Percentiles rank a stretch among this genome's conserved stretches.
phyloP scores from a whole-genome alignment of 1,284 basidiomycete genomes.

The Papiliotrema fonsecae region DNA sequence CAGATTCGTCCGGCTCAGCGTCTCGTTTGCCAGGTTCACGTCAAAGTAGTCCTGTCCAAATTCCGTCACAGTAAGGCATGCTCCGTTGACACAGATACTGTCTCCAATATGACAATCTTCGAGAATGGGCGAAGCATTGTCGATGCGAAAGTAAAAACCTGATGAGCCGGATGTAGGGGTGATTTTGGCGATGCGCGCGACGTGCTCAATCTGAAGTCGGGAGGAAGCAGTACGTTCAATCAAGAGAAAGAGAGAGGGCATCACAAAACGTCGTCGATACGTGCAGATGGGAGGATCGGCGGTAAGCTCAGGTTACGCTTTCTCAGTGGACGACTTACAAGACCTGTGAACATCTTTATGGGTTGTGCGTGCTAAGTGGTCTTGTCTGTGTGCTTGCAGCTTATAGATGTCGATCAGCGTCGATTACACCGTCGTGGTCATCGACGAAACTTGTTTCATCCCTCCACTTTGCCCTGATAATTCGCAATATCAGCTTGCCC shows the following conservation, averaged over 20 bases:
- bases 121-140: conserved; percentile 67
- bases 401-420: too few relatives aligned
- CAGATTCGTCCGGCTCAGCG: conserved; percentile 82
- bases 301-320: not conserved
- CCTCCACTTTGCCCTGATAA: too few relatives aligned
- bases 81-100: conserved; percentile 82
- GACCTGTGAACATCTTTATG: conserved; percentile 45
- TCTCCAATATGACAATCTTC: conserved; percentile 91
- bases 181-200: conserved; percentile 37
- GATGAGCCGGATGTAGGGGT: conserved; percentile 37
- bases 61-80: conserved; percentile 83
- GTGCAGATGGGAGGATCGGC: not conserved
- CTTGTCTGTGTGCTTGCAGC: too few relatives aligned
- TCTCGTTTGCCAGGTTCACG: conserved; percentile 94
- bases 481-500: too few relatives aligned
- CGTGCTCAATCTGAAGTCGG: conserved; percentile 47
- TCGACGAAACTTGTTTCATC: too few relatives aligned
- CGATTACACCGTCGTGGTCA: too few relatives aligned
- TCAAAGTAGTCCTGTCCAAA: conserved; percentile 77
- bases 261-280: conserved; percentile 4
- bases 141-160: conserved; percentile 81
- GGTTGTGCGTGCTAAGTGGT: too few relatives aligned
- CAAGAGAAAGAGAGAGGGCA: too few relatives aligned
- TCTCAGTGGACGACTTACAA: conserved; percentile 23
- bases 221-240: too few relatives aligned